Percentiles rank a stretch among this genome's conserved stretches.
phyloP scores from a whole-genome alignment of 805 yeast genomes.

The Candida hispaniensis region DNA sequence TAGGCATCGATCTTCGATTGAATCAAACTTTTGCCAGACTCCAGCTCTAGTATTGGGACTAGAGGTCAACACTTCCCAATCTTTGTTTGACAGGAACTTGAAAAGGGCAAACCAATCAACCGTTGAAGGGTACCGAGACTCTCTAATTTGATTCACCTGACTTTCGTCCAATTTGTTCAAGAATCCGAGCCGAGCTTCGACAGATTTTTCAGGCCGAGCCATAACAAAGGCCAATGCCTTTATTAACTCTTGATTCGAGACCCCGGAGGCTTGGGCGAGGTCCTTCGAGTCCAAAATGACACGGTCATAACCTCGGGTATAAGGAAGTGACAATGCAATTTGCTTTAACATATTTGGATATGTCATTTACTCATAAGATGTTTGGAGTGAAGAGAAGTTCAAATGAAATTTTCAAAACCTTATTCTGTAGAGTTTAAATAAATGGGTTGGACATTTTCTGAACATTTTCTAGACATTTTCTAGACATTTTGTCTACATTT shows the following conservation, averaged over 20 bases:
- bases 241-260: not conserved
- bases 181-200: constrained; percentile 1
- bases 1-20: constrained; percentile 1
- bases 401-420: too few relatives aligned
- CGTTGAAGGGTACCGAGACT: constrained; percentile 8
- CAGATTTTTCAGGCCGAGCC: constrained; percentile 1
- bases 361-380: constrained; percentile 11
- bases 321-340: constrained; percentile 5
- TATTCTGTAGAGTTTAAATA: too few relatives aligned
- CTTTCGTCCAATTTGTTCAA: constrained; percentile 1
- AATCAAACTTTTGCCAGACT: constrained; percentile 6
- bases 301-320: constrained; percentile 14
- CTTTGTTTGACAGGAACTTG: constrained; percentile 1
- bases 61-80: constrained; percentile 1
- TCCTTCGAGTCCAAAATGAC: constrained; percentile 12
- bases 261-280: constrained; percentile 4
- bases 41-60: constrained; percentile 3
- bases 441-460: too few relatives aligned
- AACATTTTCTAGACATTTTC: too few relatives aligned
- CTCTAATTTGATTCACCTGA: constrained; percentile 3
- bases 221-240: constrained; percentile 1
- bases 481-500: too few relatives aligned
- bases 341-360: too few relatives aligned
- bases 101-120: constrained; percentile 12
- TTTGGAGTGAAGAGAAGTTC: too few relatives aligned